phyloP scores from a whole-genome alignment of 768 basidiomycete genomes.

The Podaxis sp. region DNA sequence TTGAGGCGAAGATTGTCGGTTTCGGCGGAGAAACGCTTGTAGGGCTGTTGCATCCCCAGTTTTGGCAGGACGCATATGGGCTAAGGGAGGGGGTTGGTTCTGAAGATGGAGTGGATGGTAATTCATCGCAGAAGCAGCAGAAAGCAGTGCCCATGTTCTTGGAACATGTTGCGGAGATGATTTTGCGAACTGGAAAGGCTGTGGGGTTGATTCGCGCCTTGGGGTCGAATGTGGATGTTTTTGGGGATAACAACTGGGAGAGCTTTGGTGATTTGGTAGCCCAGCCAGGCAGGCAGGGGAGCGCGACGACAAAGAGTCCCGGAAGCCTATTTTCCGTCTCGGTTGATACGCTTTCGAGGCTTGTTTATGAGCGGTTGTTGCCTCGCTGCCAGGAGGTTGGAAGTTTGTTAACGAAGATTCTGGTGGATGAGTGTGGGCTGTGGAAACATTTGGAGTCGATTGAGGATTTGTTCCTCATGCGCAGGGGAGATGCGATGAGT shows the following conservation, averaged over 20 bases:
- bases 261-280: constrained; percentile 41
- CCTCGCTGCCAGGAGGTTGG: constrained; percentile 54
- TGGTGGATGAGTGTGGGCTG: constrained; percentile 66
- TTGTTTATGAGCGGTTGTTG: constrained; percentile 64
- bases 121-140: constrained; percentile 21
- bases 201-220: constrained; percentile 71
- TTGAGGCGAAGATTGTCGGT: constrained; percentile 66
- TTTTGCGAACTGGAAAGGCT: constrained; percentile 73
- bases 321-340: constrained; percentile 46
- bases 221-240: constrained; percentile 30
- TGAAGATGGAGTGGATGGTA: constrained; percentile 20
- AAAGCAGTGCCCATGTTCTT: constrained; percentile 60
- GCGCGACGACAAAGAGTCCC: constrained; percentile 11
- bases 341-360: constrained; percentile 55
- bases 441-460: constrained; percentile 61
- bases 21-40: constrained; percentile 40
- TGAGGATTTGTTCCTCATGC: constrained; percentile 74
- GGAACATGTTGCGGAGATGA: constrained; percentile 50
- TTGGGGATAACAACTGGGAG: constrained; percentile 34
- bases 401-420: constrained; percentile 48
- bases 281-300: constrained; percentile 18
- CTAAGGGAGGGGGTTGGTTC: constrained; percentile 42
- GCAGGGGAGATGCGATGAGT: constrained; percentile 72
- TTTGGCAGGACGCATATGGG: constrained; percentile 74
- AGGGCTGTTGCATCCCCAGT: constrained; percentile 65